Base-by-base conservation (phyloP, 768 basidiomycete species). In the Lentinula aciculospora region DNA sequence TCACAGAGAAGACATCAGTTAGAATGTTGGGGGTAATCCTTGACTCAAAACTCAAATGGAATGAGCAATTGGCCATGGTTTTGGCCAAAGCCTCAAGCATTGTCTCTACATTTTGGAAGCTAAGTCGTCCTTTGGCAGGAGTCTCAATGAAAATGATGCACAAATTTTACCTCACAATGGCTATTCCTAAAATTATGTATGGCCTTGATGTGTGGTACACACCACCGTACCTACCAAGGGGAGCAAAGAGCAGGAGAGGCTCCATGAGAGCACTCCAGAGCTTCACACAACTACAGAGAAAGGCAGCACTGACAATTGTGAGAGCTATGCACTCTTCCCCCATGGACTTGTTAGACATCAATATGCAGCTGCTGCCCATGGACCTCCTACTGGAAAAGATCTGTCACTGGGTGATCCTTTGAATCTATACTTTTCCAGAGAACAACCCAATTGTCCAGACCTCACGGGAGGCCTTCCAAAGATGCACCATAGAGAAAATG, bases 361-460 rank as follows among this genome's bases (percentile, higher is more conserved):
- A 58, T 9, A 29, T 59, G 9, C 29, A 53, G 3, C n/a, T 66
- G 1, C 56, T 58, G 0, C 66, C 66, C 4, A 46, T 64, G 13
- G 49, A 56, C 0, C 49, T 63, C 5, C 39, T 49, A 1, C 55
- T 64, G 1, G 28, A 60, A 1, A 53, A 59, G 21, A 25, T 46
- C 0, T 62, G 58, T 44, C 29, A 37, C 19, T 17, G 55, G 19
- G 57, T 50, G 15, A 39, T 45, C 7, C 15, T 58, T 4, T 56
- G 65, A 0, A 32, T 63, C 8, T 53, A 54, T 15, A 50, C 62
- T 3, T 47, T 64, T 12, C 63, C 59, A 21, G n/a, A 37, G 1
- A 0, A 54, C 19, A 54, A 64, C 50, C 59, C 60, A 4, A 25
- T 64, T 3, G 27, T 37, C 32, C 6, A 21, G 0, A 17, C 34